Base-by-base conservation (phyloP, 2,329 filamentous ascomycete genomes). In the Didymosphaeria variabile region DNA sequence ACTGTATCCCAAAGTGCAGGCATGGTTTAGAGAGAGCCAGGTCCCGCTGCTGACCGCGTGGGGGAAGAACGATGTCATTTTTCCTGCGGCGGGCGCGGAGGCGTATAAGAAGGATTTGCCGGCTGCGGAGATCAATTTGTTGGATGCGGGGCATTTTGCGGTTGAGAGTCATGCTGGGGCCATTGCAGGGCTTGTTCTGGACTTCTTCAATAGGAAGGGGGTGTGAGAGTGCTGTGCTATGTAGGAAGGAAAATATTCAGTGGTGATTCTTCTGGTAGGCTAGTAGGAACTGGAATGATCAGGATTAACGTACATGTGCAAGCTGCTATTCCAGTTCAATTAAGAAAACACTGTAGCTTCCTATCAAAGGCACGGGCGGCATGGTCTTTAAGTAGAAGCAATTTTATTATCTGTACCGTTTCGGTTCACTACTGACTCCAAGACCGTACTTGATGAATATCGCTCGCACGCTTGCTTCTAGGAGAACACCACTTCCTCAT, bases 81-180 rank as follows among this genome's bases (percentile, higher is more conserved):
- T 87, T 65, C 69, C 84, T 0, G 66, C 80, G 0, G 64, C 80
- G 0, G 87, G 86, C 0, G 86, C 86, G 0, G 82, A 87, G 73
- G 86, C 85, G 0, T 88, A 78, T 65, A 81, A 80, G 67, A 75
- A 68, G 23, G 86, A 89, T 75, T 72, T 85, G 15, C 73, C 78
- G 9, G 73, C 80, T 26, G 78, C 83, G 5, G 81, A 85, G 69
- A 68, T 87, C 42, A 77, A 81, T 62, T 77, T 84, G 52, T 67
- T 88, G 45, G 85, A 88, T 70, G 82, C 81, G 1, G 85, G 85
- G 0, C 86, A 88, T 75, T 88, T 88, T 79, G 83, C 85, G 15
- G 67, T 76, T 12, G 81, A 83, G 68, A 82, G 75, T 13, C 55
- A 72, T 64, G 55, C 61, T 7, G 55, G 19, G 29, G 58, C 79